Conservation (phyloP, 2,329 filamentous ascomycete genomes). For the Alternaria sp. region DNA sequence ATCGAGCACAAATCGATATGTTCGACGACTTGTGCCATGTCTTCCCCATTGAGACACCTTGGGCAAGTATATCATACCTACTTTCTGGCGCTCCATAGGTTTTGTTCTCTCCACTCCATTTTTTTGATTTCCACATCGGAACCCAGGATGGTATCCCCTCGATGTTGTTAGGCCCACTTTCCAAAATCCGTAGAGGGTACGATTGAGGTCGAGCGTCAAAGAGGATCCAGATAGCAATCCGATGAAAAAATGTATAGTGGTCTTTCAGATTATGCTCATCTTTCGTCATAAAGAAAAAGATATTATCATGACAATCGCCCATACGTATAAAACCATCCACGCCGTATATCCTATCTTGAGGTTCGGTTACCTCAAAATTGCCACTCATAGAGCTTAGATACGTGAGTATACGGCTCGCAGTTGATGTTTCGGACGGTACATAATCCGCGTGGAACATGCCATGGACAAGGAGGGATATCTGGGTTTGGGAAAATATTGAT, state of each 20-base stretch:
- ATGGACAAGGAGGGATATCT: not conserved
- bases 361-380: too few relatives aligned
- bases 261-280: too few relatives aligned
- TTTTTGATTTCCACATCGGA: not conserved
- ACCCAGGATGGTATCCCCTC: not conserved
- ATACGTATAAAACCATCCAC: too few relatives aligned
- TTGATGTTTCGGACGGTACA: not conserved
- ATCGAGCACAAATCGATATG: too few relatives aligned
- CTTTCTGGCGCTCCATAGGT: not conserved
- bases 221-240: not conserved
- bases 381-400: not conserved
- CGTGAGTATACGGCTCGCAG: not conserved
- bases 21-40: too few relatives aligned
- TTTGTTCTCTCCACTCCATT: not conserved
- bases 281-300: too few relatives aligned
- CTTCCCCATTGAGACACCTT: not conserved
- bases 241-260: not conserved
- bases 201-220: not conserved
- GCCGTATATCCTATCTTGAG: too few relatives aligned
- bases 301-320: too few relatives aligned
- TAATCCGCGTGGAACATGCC: not conserved
- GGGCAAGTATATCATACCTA: not conserved
- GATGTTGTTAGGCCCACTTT: not conserved
- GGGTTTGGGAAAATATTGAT: not conserved
- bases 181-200: not conserved